Conservation (phyloP, 768 basidiomycete genomes). For the Psilocybe azurescens region DNA sequence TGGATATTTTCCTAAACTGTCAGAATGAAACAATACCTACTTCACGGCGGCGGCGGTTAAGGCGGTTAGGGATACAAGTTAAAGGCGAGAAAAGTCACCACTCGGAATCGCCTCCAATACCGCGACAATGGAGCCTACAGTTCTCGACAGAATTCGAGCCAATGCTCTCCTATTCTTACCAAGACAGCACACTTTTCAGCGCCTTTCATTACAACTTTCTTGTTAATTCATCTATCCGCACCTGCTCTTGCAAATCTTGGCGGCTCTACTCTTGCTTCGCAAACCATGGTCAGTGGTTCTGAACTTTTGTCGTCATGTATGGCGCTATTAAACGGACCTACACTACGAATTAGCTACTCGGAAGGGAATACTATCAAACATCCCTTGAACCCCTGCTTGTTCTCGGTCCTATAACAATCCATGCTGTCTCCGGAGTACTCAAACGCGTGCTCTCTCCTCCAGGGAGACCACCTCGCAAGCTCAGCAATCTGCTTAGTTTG, state of each 20-base stretch:
- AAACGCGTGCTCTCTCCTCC: slow-evolving; percentile 59
- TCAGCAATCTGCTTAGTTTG: slow-evolving; percentile 53
- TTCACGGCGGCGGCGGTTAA: background rate
- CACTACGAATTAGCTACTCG: slow-evolving; percentile 61
- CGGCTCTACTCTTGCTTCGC: slow-evolving; percentile 69
- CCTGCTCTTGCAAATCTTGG: slow-evolving; percentile 76
- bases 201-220: slow-evolving; percentile 79
- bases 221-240: slow-evolving; percentile 80
- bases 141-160: slow-evolving; percentile 15
- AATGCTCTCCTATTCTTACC: slow-evolving; percentile 44
- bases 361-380: slow-evolving; percentile 88
- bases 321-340: background rate
- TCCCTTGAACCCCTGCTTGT: slow-evolving; percentile 71
- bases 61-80: background rate
- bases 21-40: background rate
- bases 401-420: slow-evolving; percentile 67
- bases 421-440: slow-evolving; percentile 60
- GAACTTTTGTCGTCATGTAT: background rate
- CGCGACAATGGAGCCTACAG: slow-evolving; percentile 11
- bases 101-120: background rate
- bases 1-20: slow-evolving; percentile 5
- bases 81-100: too few species aligned
- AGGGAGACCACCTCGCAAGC: slow-evolving; percentile 33
- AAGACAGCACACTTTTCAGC: slow-evolving; percentile 69
- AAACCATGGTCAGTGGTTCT: slow-evolving; percentile 65